Base-by-base conservation (phyloP, 2,329 filamentous ascomycete species). In the Fusarium fracticaudum region DNA sequence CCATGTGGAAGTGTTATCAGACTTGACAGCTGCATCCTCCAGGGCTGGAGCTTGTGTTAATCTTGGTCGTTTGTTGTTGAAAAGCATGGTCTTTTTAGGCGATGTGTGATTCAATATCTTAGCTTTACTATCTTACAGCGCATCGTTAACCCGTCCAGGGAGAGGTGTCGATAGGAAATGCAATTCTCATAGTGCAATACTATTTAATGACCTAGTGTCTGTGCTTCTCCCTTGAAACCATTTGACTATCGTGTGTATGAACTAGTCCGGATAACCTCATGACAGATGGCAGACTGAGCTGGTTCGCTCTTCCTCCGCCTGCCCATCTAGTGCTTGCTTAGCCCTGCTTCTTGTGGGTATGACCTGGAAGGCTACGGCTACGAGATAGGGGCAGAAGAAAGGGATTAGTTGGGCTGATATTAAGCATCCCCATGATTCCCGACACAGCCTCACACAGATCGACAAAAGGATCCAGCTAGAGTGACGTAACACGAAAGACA, bases 401-500 rank as follows among this genome's bases (percentile, higher is more conserved):
- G 29, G 38, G 35, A 45, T 54, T 33, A 31, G 45, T 44, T 54
- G 26, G 53, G 53, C 43, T 48, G 53, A 70, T 48, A 44, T 66
- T 37, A 60, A 54, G 53, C 67, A 66, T 62, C 60, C 60, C 67
- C 47, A 44, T 60, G 53, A 60, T 66, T 33, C n/a, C 40, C 26
- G 45, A 68, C 71, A 69, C 67, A 72, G 72, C 63, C 72, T 74
- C 72, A 50, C 53, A 40, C 38, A 55, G 67, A 69, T 74, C 71
- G 64, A 72, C 68, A 65, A 68, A 69, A 65, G 63, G 64, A 50
- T 69, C 58, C 45, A 54, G 43, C 38, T 22, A n/a, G 53, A 50
- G 71, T 73, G 66, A 74, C 58, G 71, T 74, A 68, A 67, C 71
- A 74, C 64, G 37, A 55, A 50, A 60, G 67, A 41, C 47, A 67